phyloP scores from a whole-genome alignment of 176 grass and related monocot species.

The Oryza officinalis region DNA sequence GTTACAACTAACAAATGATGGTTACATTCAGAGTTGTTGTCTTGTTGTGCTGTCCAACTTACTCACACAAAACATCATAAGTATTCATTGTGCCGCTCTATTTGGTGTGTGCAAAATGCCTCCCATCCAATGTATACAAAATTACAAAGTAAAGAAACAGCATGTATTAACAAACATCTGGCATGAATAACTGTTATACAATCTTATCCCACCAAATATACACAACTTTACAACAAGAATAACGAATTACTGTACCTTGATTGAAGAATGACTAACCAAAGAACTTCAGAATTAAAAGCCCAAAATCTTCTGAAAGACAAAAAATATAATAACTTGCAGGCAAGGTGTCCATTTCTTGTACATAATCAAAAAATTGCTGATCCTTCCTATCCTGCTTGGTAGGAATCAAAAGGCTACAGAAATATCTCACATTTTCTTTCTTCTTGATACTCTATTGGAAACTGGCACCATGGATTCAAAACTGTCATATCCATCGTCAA shows the following conservation, averaged over 20 bases:
- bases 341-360: neutral
- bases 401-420: neutral
- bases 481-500: slow-evolving; percentile 63
- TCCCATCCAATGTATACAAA: no score
- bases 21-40: no score
- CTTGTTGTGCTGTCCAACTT: no score
- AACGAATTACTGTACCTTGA: neutral
- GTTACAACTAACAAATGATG: no score
- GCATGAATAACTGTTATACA: neutral
- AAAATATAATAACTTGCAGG: neutral
- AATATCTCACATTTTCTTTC: slow-evolving; percentile 44
- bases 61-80: no score
- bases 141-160: neutral
- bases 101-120: no score
- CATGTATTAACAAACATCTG: neutral
- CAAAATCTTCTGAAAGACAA: neutral
- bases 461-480: slow-evolving; percentile 61
- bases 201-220: neutral
- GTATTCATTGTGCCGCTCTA: no score
- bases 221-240: neutral
- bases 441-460: slow-evolving; percentile 54
- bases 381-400: neutral
- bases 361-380: slow-evolving; percentile 30
- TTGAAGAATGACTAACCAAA: neutral
- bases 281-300: neutral